phyloP scores from a whole-genome alignment of 2,329 filamentous ascomycete species.

The Daldinia eschscholtzii region DNA sequence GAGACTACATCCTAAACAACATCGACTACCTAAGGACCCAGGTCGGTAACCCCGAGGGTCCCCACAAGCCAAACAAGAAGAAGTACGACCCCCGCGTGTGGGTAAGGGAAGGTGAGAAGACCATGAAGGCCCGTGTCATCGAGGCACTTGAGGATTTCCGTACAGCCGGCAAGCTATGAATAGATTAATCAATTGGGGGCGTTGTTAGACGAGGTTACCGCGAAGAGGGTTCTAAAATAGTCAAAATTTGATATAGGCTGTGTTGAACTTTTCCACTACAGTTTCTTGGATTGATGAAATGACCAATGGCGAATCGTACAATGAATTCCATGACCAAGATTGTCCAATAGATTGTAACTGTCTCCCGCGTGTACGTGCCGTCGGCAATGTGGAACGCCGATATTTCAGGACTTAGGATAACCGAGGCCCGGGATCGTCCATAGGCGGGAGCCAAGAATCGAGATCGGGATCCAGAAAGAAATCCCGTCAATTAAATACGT shows the following conservation, averaged over 20 bases:
- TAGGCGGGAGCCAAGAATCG: slow-evolving; percentile 29
- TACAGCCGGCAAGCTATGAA: slow-evolving; percentile 81
- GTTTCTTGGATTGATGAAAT: not conserved
- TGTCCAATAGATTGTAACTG: not conserved
- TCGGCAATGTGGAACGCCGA: not conserved
- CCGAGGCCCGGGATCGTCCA: slow-evolving; percentile 37
- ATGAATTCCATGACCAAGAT: not conserved
- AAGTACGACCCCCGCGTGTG: slow-evolving; percentile 89
- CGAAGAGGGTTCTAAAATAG: slow-evolving; percentile 19
- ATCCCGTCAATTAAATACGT: slow-evolving; percentile 20
- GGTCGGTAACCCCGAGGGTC: slow-evolving; percentile 95
- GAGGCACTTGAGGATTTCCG: slow-evolving; percentile 94
- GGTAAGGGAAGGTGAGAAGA: slow-evolving; percentile 98
- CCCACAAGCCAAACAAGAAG: slow-evolving; percentile 99
- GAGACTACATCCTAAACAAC: slow-evolving; percentile 94
- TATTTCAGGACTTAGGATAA: slow-evolving; percentile 21
- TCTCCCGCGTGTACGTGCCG: slow-evolving; percentile 6
- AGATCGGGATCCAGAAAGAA: slow-evolving; percentile 23
- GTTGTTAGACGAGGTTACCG: slow-evolving; percentile 23
- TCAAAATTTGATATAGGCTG: slow-evolving; percentile 23
- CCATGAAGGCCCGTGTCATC: slow-evolving; percentile 85
- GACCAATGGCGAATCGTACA: not conserved
- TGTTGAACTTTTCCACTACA: not conserved
- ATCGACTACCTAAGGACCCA: slow-evolving; percentile 90
- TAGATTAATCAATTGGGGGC: slow-evolving; percentile 18